Evolutionary conservation across 768 basidiomycete genomes (phyloP).

Genomic region (Trametes cubensis): DNA sequence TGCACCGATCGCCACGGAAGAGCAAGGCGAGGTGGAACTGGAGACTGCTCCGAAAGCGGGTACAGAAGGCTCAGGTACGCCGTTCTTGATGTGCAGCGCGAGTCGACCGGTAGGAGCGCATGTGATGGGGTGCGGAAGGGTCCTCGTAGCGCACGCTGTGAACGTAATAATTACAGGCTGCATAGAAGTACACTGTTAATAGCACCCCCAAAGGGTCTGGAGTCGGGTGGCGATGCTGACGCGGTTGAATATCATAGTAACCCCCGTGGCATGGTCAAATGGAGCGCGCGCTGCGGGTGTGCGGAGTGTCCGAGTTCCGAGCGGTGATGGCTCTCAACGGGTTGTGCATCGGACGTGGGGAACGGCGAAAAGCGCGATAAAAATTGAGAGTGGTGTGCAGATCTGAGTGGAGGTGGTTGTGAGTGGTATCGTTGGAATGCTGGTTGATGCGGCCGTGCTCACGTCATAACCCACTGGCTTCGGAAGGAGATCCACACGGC

Average conservation of each 20-base stretch:
- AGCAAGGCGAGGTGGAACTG: slow-evolving; percentile 22
- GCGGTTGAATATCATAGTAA: neutral
- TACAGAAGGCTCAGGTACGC: slow-evolving; percentile 19
- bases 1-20: slow-evolving; percentile 12
- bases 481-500: slow-evolving; percentile 4
- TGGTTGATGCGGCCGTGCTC: neutral
- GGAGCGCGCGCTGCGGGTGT: too few relatives aligned
- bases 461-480: slow-evolving; percentile 14
- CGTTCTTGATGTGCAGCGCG: slow-evolving; percentile 6
- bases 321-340: neutral
- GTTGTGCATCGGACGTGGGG: neutral
- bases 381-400: neutral
- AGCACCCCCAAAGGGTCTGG: neutral
- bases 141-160: neutral
- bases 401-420: neutral
- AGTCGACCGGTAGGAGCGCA: neutral
- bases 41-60: slow-evolving; percentile 24
- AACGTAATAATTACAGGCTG: slow-evolving; percentile 22
- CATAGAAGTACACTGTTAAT: slow-evolving; percentile 14
- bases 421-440: neutral
- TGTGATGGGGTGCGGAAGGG: neutral
- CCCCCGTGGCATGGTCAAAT: neutral
- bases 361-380: neutral
- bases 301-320: neutral
- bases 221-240: neutral